Conservation (phyloP, 257 asterid species). For the Oldenlandia corymbosa region DNA sequence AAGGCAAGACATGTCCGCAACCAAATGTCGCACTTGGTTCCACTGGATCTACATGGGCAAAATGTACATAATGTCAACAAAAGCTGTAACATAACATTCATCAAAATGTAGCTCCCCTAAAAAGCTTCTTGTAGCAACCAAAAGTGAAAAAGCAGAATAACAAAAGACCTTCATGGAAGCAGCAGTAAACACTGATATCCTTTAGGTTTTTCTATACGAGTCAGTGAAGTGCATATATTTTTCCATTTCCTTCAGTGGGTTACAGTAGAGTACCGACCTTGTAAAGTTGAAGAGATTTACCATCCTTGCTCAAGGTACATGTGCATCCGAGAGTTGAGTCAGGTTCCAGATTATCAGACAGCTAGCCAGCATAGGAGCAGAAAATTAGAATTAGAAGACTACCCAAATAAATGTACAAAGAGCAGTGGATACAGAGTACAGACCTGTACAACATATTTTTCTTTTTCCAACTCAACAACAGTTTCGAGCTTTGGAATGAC, state of each 20-base stretch:
- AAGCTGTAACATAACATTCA: conserved; percentile 1
- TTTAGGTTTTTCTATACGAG: not conserved
- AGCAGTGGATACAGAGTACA: conserved; percentile 12
- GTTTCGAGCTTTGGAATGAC: conserved; percentile 27
- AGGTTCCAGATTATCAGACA: conserved; percentile 34
- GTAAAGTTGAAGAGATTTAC: conserved; percentile 29
- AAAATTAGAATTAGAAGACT: not conserved
- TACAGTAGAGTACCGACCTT: conserved; percentile 31
- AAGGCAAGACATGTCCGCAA: conserved; percentile 45
- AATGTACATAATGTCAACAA: not conserved
- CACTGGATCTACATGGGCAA: conserved; percentile 27
- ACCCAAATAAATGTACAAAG: not conserved
- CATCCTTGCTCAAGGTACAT: conserved; percentile 27
- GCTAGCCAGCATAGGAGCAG: conserved; percentile 21
- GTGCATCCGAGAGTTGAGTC: conserved; percentile 42
- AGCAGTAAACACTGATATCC: not conserved
- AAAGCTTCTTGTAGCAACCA: not conserved
- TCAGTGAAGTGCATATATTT: not conserved
- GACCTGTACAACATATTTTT: conserved; percentile 38
- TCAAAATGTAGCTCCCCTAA: conserved; percentile 1
- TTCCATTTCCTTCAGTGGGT: not conserved
- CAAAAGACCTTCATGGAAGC: not conserved
- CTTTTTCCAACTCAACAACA: conserved; percentile 29
- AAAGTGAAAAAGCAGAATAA: not conserved
- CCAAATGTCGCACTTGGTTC: conserved; percentile 42